Conservation (phyloP, 257 asterid species). For the Gardenia jasminoides region DNA sequence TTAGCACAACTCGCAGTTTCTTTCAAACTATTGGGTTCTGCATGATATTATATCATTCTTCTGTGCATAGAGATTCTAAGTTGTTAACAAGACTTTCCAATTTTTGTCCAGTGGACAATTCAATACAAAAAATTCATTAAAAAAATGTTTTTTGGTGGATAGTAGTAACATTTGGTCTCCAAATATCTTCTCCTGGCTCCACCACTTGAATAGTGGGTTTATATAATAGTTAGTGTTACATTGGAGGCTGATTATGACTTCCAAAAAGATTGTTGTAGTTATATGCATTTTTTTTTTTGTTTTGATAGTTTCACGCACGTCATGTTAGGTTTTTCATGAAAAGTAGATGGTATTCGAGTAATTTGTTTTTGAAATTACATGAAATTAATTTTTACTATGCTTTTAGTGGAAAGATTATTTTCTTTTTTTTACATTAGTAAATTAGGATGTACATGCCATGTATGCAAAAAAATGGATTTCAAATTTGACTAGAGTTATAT, state of each 20-base stretch:
- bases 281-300: not conserved
- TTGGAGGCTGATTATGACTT: not conserved
- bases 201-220: not conserved
- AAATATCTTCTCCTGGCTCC: not conserved
- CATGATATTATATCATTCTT: not conserved
- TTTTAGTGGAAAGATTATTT: too few relatives aligned
- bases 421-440: too few relatives aligned
- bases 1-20: not conserved
- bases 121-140: not conserved
- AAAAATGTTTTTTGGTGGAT: not conserved
- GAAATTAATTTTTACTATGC: too few relatives aligned
- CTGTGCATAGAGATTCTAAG: not conserved
- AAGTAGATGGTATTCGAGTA: not conserved
- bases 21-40: not conserved
- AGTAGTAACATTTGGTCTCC: not conserved
- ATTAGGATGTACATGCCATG: too few relatives aligned
- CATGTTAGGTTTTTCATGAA: not conserved
- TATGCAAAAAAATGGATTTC: too few relatives aligned
- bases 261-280: not conserved
- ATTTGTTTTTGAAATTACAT: not conserved
- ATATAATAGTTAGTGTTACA: too few relatives aligned
- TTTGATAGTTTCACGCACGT: not conserved
- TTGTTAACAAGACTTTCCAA: not conserved
- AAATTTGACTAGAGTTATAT: too few relatives aligned
- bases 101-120: not conserved